These are phyloP conservation scores for Mycena rebaudengoi DNA, from an alignment of 768 basidiomycete genomes.

Conservation along the genomic window DNA sequence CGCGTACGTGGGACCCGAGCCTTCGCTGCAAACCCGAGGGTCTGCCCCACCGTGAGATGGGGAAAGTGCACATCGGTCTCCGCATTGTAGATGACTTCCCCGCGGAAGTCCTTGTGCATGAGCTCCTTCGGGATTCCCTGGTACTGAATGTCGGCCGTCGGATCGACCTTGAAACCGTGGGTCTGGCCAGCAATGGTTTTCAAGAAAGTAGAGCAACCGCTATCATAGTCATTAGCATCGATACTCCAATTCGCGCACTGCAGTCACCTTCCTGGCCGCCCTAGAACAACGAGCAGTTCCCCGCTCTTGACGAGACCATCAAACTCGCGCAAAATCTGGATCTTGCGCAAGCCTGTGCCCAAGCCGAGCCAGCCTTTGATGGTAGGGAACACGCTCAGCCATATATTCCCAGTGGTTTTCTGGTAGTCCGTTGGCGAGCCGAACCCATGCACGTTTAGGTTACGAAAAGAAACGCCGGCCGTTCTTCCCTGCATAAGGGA, in stretches of 20 bases:
- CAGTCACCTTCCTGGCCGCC: constrained; percentile 46
- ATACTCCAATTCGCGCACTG: background rate
- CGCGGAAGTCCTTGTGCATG: constrained; percentile 55
- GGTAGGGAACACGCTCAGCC: constrained; percentile 27
- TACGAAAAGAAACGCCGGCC: constrained; percentile 47
- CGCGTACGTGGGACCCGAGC: constrained; percentile 53
- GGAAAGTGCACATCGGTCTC: constrained; percentile 60
- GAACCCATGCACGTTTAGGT: constrained; percentile 43
- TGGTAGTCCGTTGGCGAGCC: constrained; percentile 49
- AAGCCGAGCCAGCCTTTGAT: constrained; percentile 31
- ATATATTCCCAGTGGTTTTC: constrained; percentile 48
- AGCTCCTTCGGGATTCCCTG: constrained; percentile 52
- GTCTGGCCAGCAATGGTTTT: constrained; percentile 55
- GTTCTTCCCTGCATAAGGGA: constrained; percentile 18
- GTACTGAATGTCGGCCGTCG: constrained; percentile 16
- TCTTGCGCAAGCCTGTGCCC: constrained; percentile 23
- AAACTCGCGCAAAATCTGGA: constrained; percentile 54
- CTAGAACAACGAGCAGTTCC: constrained; percentile 60
- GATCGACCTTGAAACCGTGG: constrained; percentile 31
- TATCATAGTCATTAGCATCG: background rate
- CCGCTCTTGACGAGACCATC: constrained; percentile 57
- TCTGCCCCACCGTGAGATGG: constrained; percentile 57
- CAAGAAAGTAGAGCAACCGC: constrained; percentile 56
- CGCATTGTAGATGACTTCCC: constrained; percentile 53
- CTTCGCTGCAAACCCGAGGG: constrained; percentile 60